Evolutionary conservation across 2,329 filamentous ascomycete genomes (phyloP), one percentile per base, ranked within the genome.

Genomic region (Phoma herbarum): DNA sequence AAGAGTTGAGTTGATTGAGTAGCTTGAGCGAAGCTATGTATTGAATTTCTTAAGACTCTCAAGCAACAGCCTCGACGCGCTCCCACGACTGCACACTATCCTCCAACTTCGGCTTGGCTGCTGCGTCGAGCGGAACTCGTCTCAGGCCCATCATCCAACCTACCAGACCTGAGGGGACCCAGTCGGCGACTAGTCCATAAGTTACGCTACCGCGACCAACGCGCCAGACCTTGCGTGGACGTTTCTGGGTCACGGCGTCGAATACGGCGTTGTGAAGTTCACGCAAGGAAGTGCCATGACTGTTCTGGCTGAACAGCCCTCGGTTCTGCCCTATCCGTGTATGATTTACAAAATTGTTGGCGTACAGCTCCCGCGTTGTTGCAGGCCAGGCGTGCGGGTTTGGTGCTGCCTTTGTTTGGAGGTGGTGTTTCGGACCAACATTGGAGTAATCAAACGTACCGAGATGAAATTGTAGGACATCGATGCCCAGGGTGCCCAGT

Each of bases 61-160:
- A 54, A 35, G 35, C 52, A 42, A 43, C 29, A n/a, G 56, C 56
- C 46, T 59, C 56, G 37, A 54, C 56, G 31, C 50, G 79, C 66
- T 82, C 80, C 80, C 80, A 77, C 41, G 71, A 81, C 54, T 79
- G 79, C 60, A 80, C 74, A 62, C 79, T 81, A 55, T 79, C 78
- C 60, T 78, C 75, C 55, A 80, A 76, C 67, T 71, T 78, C 31
- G 66, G 75, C 67, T 63, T 77, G 71, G 65, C 57, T 65, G 62
- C 55, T 14, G 65, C 64, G 51, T 75, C 70, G 12, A 75, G 70
- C 42, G 69, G 68, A 16, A 89, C 86, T 56, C 81, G 81, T 60
- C 88, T 83, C 57, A 93, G 85, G 11, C 93, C 93, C 86, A 98
- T 90, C 90, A 98, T 96, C 90, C 92, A 95, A 1, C 88, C 88